Evolutionary conservation across 345 rosid genomes (phyloP).

Genomic region (Carallia brachiata): DNA sequence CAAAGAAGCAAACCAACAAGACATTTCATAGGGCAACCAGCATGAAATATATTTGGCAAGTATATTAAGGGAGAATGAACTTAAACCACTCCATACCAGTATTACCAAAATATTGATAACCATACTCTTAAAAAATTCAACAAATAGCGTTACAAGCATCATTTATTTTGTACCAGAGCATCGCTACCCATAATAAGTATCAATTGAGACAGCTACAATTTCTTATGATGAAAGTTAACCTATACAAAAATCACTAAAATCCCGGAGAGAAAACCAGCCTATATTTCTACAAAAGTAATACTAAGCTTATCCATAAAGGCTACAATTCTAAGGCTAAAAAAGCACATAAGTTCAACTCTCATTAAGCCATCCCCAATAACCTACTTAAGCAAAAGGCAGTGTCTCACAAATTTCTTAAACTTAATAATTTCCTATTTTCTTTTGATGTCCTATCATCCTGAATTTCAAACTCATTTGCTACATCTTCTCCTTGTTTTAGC

Average conservation of each 20-base stretch:
- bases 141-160: neutral
- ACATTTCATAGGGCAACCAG: too few relatives aligned
- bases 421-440: constrained; percentile 47
- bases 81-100: neutral
- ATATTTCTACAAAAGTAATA: neutral
- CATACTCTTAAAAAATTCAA: neutral
- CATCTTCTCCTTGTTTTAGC: constrained; percentile 35
- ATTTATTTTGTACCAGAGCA: neutral
- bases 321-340: neutral
- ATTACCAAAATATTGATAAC: neutral
- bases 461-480: constrained; percentile 15
- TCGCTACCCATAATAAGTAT: neutral
- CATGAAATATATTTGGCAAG: neutral
- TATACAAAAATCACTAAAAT: neutral
- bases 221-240: neutral
- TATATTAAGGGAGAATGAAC: neutral
- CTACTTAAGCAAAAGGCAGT: constrained; percentile 25
- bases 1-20: too few relatives aligned
- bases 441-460: constrained; percentile 28
- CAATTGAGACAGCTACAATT: neutral
- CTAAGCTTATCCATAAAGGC: neutral
- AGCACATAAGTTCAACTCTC: neutral
- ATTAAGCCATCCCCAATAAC: neutral
- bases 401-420: constrained; percentile 62
- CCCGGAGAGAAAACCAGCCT: neutral